These are phyloP conservation scores for Rhamnella rubrinervis DNA, from an alignment of 331 rosid species.

Conservation along the genomic window DNA sequence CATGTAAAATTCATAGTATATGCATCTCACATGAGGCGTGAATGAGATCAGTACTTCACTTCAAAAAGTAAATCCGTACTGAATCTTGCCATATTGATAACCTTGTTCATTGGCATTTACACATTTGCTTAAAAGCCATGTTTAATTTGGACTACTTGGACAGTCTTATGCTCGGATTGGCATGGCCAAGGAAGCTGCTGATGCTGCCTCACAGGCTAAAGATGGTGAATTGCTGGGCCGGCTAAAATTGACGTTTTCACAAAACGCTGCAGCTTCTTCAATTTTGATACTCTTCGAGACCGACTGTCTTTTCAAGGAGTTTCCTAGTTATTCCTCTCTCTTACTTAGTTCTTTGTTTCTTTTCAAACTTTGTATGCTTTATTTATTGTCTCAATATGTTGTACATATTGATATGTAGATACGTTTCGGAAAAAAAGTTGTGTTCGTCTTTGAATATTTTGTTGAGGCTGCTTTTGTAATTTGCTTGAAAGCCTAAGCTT, in stretches of 20 bases:
- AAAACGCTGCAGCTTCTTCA: conserved; percentile 77
- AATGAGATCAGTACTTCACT: too few species aligned
- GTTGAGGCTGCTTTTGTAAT: too few species aligned
- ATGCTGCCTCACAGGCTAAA: conserved; percentile 94
- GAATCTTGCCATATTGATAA: not conserved
- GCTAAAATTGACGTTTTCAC: conserved; percentile 72
- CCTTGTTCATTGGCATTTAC: not conserved
- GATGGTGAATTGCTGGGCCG: conserved; percentile 95
- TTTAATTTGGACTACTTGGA: conserved; percentile 19
- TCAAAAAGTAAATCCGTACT: too few species aligned
- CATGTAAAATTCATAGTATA: not conserved
- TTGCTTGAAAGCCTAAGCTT: too few species aligned
- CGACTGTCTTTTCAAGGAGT: conserved; percentile 77
- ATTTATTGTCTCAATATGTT: conserved; percentile 21
- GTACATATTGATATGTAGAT: conserved; percentile 27
- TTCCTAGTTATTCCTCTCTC: conserved; percentile 29
- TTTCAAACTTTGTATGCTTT: conserved; percentile 10
- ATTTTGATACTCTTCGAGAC: conserved; percentile 84
- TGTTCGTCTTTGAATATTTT: not conserved
- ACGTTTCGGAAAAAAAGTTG: not conserved
- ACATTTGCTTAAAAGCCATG: conserved; percentile 1
- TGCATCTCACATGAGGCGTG: too few species aligned
- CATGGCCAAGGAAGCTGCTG: conserved; percentile 97
- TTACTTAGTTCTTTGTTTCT: conserved; percentile 9
- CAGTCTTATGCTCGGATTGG: conserved; percentile 95